These are phyloP conservation scores for Gillenia trifoliata DNA, from an alignment of 306 rosid genomes.

Conservation along the genomic window DNA sequence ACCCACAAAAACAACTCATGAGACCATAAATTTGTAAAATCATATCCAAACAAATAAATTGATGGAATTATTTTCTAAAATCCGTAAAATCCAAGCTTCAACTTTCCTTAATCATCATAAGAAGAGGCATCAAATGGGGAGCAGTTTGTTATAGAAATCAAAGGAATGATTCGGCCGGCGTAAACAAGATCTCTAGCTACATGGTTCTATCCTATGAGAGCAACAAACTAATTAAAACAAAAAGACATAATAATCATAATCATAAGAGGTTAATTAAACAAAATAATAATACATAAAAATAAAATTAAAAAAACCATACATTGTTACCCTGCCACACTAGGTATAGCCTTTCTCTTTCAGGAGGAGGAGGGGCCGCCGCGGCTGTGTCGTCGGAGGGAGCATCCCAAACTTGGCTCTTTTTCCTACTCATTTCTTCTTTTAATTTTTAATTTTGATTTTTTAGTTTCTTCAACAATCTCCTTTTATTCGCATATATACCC, in stretches of 20 bases:
- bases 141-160: neutral
- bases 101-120: neutral
- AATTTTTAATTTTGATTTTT: neutral
- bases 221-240: too few relatives aligned
- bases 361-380: constrained; percentile 19
- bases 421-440: constrained; percentile 8
- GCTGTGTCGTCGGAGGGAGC: constrained; percentile 16
- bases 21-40: neutral
- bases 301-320: constrained; percentile 24
- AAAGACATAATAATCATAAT: neutral
- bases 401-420: constrained; percentile 18
- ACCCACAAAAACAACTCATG: neutral
- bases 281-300: neutral
- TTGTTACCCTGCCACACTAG: constrained; percentile 79
- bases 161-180: neutral
- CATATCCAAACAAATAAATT: neutral
- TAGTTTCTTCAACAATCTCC: neutral
- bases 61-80: neutral
- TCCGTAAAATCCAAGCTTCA: neutral
- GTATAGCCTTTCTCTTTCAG: constrained; percentile 36
- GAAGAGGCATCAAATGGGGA: neutral
- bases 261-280: neutral
- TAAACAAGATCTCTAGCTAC: neutral
- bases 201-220: too few relatives aligned
- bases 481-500: neutral